Evolutionary conservation across 2,329 filamentous ascomycete species (phyloP).

Genomic region (Diaporthe ilicicola): DNA sequence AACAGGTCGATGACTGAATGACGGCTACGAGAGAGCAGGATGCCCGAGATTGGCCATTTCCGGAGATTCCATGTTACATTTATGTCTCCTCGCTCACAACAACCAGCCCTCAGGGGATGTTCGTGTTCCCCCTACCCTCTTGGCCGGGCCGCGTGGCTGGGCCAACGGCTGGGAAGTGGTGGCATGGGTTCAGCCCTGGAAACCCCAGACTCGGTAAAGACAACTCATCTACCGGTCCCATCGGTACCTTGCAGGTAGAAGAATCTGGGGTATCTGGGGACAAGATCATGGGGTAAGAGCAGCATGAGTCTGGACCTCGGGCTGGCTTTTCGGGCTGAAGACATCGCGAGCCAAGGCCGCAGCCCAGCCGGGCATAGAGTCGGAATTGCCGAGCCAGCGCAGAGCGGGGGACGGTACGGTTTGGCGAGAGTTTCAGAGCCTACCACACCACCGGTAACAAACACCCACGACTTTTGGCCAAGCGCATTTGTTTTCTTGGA

Average conservation of each 20-base stretch:
- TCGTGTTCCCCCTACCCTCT: not conserved
- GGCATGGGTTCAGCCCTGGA: conserved; percentile 1
- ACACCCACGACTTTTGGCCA: not conserved
- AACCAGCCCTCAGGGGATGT: not conserved
- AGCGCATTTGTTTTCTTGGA: not conserved
- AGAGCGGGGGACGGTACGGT: not conserved
- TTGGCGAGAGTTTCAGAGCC: conserved; percentile 18
- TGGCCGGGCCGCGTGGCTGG: not conserved
- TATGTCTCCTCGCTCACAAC: not conserved
- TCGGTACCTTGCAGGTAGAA: conserved; percentile 2
- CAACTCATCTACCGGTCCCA: not conserved
- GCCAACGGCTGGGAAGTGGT: not conserved
- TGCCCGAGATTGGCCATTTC: too few species aligned
- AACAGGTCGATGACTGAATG: not conserved
- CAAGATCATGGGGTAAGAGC: not conserved
- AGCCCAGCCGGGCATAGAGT: not conserved
- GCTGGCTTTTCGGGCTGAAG: not conserved
- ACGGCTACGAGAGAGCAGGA: not conserved
- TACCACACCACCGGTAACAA: conserved; percentile 1
- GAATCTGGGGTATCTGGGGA: conserved; percentile 11
- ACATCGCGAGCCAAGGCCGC: conserved; percentile 8
- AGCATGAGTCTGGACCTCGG: not conserved
- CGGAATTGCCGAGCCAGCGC: not conserved
- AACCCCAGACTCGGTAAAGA: not conserved
- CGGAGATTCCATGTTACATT: not conserved